Conservation (phyloP, 179 eudicot genomes). For the Patellifolia procumbens region DNA sequence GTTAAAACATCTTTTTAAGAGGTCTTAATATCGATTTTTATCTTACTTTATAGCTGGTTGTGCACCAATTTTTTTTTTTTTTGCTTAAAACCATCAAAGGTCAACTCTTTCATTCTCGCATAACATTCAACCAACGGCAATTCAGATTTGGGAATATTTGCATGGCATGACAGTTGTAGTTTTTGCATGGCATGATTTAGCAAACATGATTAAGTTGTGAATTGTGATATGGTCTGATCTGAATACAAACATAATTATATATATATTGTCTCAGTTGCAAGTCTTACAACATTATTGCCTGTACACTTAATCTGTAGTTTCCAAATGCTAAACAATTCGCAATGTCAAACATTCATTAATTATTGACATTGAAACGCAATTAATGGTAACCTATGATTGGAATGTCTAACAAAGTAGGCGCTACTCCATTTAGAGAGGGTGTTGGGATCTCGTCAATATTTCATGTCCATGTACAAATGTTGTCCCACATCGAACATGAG, state of each 20-base stretch:
- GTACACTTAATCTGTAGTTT: constrained; percentile 5
- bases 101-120: no score
- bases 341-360: constrained; percentile 1
- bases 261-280: neutral
- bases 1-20: no score
- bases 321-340: neutral
- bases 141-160: neutral
- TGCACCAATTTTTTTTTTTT: no score
- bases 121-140: no score
- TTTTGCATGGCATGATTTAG: neutral
- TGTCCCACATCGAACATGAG: no score
- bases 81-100: no score
- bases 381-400: neutral
- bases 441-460: no score
- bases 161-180: constrained; percentile 3
- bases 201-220: neutral
- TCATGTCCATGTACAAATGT: no score
- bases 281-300: neutral
- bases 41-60: no score
- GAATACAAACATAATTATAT: neutral
- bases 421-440: no score
- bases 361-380: neutral
- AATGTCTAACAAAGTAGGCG: neutral
- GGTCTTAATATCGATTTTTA: no score
- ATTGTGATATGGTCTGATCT: neutral